A percentile compares a stretch with the other conserved stretches of the same genome.
These are phyloP conservation scores for Leccinum disarticulatum DNA, from an alignment of 768 basidiomycete genomes.

Conservation along the genomic window DNA sequence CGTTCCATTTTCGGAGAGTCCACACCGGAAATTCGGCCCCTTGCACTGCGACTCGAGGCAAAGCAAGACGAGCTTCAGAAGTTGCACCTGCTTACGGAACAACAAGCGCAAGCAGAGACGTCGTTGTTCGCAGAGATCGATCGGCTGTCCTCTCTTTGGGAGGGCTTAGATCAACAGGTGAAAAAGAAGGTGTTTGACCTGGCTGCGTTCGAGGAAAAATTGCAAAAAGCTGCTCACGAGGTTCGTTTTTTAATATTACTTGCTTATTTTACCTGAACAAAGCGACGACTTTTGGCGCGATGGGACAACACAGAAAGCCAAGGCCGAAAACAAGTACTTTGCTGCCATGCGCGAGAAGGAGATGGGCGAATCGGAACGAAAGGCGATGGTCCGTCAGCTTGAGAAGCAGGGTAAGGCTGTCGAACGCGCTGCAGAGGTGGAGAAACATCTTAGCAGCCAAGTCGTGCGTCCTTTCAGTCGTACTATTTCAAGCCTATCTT, in stretches of 20 bases:
- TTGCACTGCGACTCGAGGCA: conserved; percentile 55
- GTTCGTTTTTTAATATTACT: conserved; percentile 42
- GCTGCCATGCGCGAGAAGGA: conserved; percentile 89
- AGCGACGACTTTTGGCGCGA: background rate
- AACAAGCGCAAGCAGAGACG: conserved; percentile 67
- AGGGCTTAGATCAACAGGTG: conserved; percentile 74
- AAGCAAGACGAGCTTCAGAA: conserved; percentile 69
- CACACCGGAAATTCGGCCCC: conserved; percentile 46
- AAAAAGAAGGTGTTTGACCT: conserved; percentile 86
- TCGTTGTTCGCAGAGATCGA: conserved; percentile 85
- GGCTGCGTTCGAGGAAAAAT: conserved; percentile 66
- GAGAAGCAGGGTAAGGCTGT: conserved; percentile 64
- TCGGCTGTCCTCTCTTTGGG: conserved; percentile 84
- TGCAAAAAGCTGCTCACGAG: conserved; percentile 65
- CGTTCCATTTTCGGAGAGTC: conserved; percentile 62
- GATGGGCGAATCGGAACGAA: conserved; percentile 72
- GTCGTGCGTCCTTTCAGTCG: conserved; percentile 46
- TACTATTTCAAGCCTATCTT: too few species aligned
- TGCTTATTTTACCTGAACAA: background rate
- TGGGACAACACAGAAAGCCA: conserved; percentile 69
- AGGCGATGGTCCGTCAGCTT: conserved; percentile 53
- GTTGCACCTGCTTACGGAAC: conserved; percentile 60
- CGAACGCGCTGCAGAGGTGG: conserved; percentile 62
- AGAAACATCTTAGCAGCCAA: conserved; percentile 58
- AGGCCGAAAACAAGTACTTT: conserved; percentile 94